Conservation (phyloP, 371 early-diverging fungal genomes). For the Nematocida parisii region DNA sequence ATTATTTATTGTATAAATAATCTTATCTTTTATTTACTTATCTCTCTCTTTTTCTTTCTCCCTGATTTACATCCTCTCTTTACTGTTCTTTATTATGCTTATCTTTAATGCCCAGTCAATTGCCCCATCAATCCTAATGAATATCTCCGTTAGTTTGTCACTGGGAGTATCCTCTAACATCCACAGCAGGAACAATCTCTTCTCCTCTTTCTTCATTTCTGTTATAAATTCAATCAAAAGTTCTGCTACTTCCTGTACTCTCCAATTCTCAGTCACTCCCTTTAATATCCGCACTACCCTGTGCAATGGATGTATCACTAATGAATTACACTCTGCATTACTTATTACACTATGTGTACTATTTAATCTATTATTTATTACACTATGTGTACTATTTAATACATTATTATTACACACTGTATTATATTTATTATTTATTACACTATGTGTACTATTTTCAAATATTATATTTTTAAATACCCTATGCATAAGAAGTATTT, state of each 20-base stretch:
- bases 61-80: background rate
- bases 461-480: conserved; percentile 45
- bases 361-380: no score
- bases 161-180: background rate
- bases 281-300: background rate
- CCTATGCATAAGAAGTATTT: conserved; percentile 65
- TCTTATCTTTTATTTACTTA: background rate
- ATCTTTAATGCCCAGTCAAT: conserved; percentile 51
- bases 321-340: no score
- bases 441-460: background rate
- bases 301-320: no score
- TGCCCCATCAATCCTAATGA: conserved; percentile 40
- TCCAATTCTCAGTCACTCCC: conserved; percentile 24
- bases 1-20: background rate
- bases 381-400: no score
- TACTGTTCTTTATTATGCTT: conserved; percentile 39
- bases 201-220: conserved; percentile 44
- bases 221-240: conserved; percentile 24
- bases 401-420: background rate
- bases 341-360: no score
- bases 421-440: conserved; percentile 9
- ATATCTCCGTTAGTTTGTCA: conserved; percentile 42
- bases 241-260: conserved; percentile 8
- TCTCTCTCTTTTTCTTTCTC: background rate
- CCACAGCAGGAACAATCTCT: conserved; percentile 17